phyloP scores from a whole-genome alignment of 192 early-diverging fungal species.

The Chytriomyces hyalinus region DNA sequence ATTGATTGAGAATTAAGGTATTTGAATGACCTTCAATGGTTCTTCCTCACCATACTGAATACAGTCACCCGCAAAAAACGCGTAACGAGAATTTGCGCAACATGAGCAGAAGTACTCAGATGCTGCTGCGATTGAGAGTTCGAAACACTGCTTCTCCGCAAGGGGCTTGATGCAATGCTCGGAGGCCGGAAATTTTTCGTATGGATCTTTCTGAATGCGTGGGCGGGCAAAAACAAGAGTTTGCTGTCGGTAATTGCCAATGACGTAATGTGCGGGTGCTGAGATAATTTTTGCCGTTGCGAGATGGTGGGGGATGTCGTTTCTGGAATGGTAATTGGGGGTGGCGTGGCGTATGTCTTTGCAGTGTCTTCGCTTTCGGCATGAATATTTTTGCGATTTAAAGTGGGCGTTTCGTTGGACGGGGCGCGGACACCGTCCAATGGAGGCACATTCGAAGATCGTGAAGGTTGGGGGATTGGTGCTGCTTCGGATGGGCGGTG shows the following conservation, averaged over 20 bases:
- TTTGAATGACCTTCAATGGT: not conserved
- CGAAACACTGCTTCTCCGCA: not conserved
- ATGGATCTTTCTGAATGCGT: constrained; percentile 85
- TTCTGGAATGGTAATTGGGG: not conserved
- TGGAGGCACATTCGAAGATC: not conserved
- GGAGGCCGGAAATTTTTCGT: constrained; percentile 88
- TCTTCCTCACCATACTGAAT: constrained; percentile 12
- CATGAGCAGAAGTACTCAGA: constrained; percentile 65
- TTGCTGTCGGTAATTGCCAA: constrained; percentile 88
- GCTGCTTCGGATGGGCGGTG: too few relatives aligned
- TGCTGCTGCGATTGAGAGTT: not conserved
- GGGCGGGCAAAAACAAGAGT: constrained; percentile 90
- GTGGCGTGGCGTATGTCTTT: not conserved
- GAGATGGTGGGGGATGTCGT: too few relatives aligned
- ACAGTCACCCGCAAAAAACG: constrained; percentile 91
- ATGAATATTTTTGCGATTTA: not conserved
- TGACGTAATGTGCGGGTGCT: constrained; percentile 79
- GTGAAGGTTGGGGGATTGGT: not conserved
- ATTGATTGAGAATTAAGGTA: constrained; percentile 85
- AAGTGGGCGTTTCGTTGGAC: not conserved
- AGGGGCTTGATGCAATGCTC: constrained; percentile 42
- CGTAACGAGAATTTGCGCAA: constrained; percentile 93
- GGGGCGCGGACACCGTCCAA: not conserved
- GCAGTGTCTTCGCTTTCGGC: not conserved
- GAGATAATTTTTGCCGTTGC: constrained; percentile 2